These are phyloP conservation scores for Eucalyptus decipiens DNA, from an alignment of 345 rosid genomes.

Conservation along the genomic window DNA sequence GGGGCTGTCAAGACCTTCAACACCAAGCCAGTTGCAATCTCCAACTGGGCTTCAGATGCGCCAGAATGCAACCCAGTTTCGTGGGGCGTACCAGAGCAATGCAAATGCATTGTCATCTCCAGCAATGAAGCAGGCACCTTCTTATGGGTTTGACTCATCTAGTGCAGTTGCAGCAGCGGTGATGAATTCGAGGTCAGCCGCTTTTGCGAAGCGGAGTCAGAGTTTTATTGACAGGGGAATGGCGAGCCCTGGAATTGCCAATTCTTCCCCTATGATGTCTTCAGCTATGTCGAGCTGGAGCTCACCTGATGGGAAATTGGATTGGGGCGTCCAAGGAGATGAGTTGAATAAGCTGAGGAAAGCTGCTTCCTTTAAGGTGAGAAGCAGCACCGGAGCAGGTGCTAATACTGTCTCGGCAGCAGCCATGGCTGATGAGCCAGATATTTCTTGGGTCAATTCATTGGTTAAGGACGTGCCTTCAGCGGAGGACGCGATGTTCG, in stretches of 20 bases:
- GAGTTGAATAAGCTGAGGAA: conserved; percentile 78
- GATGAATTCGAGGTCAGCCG: conserved; percentile 87
- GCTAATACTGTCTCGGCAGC: conserved; percentile 1
- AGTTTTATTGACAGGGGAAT: conserved; percentile 76
- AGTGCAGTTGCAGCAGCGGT: conserved; percentile 85
- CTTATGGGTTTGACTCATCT: conserved; percentile 65
- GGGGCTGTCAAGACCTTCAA: conserved; percentile 15
- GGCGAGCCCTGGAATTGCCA: conserved; percentile 23
- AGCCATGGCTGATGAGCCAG: conserved; percentile 52
- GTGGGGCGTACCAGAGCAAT: conserved; percentile 42
- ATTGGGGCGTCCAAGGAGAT: conserved; percentile 88
- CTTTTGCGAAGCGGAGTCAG: conserved; percentile 80
- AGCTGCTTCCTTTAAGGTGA: conserved; percentile 70
- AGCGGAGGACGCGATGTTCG: conserved; percentile 12
- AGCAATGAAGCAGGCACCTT: conserved; percentile 27
- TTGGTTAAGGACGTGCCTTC: conserved; percentile 66
- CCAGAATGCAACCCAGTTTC: conserved; percentile 58
- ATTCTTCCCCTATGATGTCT: conserved; percentile 29
- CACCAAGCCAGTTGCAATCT: conserved; percentile 47
- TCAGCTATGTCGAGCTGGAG: conserved; percentile 63
- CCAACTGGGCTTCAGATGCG: conserved; percentile 56
- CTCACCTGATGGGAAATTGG: conserved; percentile 69
- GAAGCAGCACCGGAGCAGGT: conserved; percentile 23
- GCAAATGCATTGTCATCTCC: conserved; percentile 36
- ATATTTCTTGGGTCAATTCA: conserved; percentile 87